Conservation (phyloP, 1,284 basidiomycete species). For the Pseudozyma hubeiensis region DNA sequence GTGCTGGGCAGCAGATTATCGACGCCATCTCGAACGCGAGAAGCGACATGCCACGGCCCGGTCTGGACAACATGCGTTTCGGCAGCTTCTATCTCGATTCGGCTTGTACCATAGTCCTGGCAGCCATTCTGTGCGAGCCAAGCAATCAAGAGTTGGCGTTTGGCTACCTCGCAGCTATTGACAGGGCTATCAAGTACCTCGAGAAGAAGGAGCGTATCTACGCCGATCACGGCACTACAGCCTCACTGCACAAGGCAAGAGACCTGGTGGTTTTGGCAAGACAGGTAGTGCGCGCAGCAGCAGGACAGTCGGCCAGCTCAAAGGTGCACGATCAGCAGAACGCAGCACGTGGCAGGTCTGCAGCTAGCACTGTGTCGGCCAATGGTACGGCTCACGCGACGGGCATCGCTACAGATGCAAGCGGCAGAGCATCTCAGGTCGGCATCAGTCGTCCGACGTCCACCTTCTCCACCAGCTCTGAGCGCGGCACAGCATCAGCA, state of each 20-base stretch:
- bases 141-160: slow-evolving; percentile 46
- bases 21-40: slow-evolving; percentile 40
- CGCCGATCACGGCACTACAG: slow-evolving; percentile 44
- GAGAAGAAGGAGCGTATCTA: slow-evolving; percentile 48
- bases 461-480: slow-evolving; percentile 44
- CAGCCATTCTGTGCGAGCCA: slow-evolving; percentile 46
- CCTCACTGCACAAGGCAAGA: slow-evolving; percentile 44
- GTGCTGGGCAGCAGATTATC: slow-evolving; percentile 41
- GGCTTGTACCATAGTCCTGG: slow-evolving; percentile 43
- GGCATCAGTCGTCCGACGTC: slow-evolving; percentile 14
- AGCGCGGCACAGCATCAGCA: slow-evolving; percentile 28
- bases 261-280: slow-evolving; percentile 42
- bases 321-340: slow-evolving; percentile 23
- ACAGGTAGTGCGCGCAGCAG: slow-evolving; percentile 43
- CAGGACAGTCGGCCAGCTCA: slow-evolving; percentile 29
- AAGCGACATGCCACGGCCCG: slow-evolving; percentile 39
- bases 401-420: slow-evolving; percentile 3
- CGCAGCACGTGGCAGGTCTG: slow-evolving; percentile 9
- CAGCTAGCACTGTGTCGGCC: not conserved
- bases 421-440: slow-evolving; percentile 4
- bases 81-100: slow-evolving; percentile 50
- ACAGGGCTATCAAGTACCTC: slow-evolving; percentile 46
- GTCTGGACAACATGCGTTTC: slow-evolving; percentile 47
- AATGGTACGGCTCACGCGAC: slow-evolving; percentile 1
- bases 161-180: slow-evolving; percentile 40